These are phyloP conservation scores for Stromatinia cepivora DNA, from an alignment of 2,329 filamentous ascomycete genomes.

Conservation along the genomic window DNA sequence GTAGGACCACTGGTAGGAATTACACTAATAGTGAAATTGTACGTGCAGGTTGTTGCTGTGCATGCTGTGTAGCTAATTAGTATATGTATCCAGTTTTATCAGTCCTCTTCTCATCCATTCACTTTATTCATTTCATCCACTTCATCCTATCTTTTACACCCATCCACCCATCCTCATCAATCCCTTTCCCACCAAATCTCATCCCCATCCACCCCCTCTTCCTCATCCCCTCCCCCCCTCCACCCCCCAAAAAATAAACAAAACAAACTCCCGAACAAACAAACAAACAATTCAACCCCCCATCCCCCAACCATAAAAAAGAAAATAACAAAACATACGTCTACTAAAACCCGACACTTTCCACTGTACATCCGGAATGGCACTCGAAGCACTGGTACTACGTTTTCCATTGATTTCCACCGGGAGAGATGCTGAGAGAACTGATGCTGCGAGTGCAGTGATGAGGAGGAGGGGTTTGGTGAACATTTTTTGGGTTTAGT, in stretches of 20 bases:
- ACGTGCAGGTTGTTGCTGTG: slow-evolving; percentile 4
- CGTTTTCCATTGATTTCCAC: not conserved
- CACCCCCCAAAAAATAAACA: not conserved
- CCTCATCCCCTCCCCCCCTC: too few species aligned
- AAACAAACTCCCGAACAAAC: too few species aligned
- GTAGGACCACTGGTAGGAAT: not conserved
- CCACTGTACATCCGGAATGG: slow-evolving; percentile 19
- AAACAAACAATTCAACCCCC: too few species aligned
- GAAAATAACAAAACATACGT: slow-evolving; percentile 13
- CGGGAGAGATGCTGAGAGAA: slow-evolving; percentile 11
- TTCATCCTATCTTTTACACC: not conserved
- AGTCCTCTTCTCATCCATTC: not conserved
- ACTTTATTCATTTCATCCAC: not conserved
- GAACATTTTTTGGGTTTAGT: slow-evolving; percentile 17
- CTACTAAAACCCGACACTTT: slow-evolving; percentile 25
- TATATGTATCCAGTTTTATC: not conserved
- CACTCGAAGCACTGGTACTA: not conserved
- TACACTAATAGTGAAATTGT: slow-evolving; percentile 14
- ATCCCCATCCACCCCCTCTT: not conserved
- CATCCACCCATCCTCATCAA: not conserved
- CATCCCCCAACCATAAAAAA: not conserved
- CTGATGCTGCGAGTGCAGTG: slow-evolving; percentile 6
- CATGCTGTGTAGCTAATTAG: not conserved
- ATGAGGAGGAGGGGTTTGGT: slow-evolving; percentile 14
- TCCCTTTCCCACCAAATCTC: not conserved